phyloP scores from a whole-genome alignment of 1,139 yeast genomes.

The Candida sojae region DNA sequence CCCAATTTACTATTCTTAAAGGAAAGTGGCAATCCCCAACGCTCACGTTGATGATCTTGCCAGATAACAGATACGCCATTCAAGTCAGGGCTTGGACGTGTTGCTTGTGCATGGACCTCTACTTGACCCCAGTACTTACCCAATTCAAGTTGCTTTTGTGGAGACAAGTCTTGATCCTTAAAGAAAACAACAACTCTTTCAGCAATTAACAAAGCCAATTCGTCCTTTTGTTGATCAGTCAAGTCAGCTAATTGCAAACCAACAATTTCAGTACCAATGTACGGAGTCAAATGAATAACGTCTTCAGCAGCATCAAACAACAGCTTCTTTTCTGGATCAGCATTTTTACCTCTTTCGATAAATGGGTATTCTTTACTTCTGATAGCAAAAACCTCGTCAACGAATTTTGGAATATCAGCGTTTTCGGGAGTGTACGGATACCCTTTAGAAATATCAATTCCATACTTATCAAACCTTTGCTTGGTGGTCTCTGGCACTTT shows the following conservation, averaged over 20 bases:
- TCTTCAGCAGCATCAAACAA: slow-evolving; percentile 51
- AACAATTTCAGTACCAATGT: slow-evolving; percentile 54
- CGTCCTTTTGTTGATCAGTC: slow-evolving; percentile 52
- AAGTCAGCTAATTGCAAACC: slow-evolving; percentile 53
- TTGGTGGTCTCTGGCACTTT: slow-evolving; percentile 30
- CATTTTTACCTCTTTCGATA: slow-evolving; percentile 47
- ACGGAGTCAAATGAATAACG: slow-evolving; percentile 46
- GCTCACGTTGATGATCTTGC: slow-evolving; percentile 41
- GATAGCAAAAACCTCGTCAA: slow-evolving; percentile 50
- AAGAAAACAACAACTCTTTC: slow-evolving; percentile 46
- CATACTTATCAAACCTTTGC: slow-evolving; percentile 26
- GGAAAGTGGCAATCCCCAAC: slow-evolving; percentile 22
- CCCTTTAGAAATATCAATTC: slow-evolving; percentile 30
- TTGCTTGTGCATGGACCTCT: slow-evolving; percentile 42
- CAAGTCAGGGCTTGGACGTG: slow-evolving; percentile 23
- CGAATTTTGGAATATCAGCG: slow-evolving; percentile 42
- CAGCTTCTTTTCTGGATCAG: slow-evolving; percentile 55
- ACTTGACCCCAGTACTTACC: slow-evolving; percentile 46
- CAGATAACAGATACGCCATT: slow-evolving; percentile 53
- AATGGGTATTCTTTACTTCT: slow-evolving; percentile 42
- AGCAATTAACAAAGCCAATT: slow-evolving; percentile 42
- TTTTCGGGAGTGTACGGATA: slow-evolving; percentile 27
- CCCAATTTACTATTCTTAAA: slow-evolving; percentile 33
- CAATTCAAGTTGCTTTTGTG: slow-evolving; percentile 44
- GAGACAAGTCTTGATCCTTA: slow-evolving; percentile 43